These are phyloP conservation scores for Apiospora saccharicola DNA, from an alignment of 2,329 filamentous ascomycete species.

Conservation along the genomic window DNA sequence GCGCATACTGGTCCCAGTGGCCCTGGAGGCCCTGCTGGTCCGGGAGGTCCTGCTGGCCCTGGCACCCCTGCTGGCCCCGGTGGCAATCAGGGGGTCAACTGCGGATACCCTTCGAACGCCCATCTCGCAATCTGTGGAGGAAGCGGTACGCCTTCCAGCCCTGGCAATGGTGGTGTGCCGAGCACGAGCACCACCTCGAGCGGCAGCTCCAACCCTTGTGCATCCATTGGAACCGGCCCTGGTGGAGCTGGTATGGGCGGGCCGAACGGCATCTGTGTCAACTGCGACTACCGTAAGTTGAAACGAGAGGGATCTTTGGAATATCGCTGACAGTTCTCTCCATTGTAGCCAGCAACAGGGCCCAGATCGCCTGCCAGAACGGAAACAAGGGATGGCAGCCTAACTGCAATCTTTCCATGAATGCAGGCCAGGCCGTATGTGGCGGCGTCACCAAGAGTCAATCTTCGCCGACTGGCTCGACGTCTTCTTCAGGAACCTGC, in stretches of 20 bases:
- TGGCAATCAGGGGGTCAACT: neutral
- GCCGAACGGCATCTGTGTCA: neutral
- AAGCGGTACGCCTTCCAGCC: neutral
- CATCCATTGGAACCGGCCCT: neutral
- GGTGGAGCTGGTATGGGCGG: neutral
- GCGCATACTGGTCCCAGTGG: neutral
- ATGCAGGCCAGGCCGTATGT: neutral
- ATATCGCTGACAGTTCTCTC: neutral
- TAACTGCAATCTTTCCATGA: neutral
- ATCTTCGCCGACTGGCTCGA: neutral
- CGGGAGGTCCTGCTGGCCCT: neutral
- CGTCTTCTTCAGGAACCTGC: neutral
- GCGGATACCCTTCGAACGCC: neutral
- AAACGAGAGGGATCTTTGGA: neutral
- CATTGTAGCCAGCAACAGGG: neutral
- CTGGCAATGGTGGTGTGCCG: neutral
- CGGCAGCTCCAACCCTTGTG: neutral
- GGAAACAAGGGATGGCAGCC: neutral
- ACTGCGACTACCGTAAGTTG: conserved; percentile 1
- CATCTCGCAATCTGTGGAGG: neutral
- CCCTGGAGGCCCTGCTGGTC: neutral
- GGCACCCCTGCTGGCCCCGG: neutral
- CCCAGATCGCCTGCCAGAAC: neutral
- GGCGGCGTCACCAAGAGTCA: neutral
- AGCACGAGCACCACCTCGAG: neutral